Percentiles rank a stretch among this genome's conserved stretches.
Conservation (phyloP, 2,329 filamentous ascomycete genomes). For the Trichothecium sympodiale region DNA sequence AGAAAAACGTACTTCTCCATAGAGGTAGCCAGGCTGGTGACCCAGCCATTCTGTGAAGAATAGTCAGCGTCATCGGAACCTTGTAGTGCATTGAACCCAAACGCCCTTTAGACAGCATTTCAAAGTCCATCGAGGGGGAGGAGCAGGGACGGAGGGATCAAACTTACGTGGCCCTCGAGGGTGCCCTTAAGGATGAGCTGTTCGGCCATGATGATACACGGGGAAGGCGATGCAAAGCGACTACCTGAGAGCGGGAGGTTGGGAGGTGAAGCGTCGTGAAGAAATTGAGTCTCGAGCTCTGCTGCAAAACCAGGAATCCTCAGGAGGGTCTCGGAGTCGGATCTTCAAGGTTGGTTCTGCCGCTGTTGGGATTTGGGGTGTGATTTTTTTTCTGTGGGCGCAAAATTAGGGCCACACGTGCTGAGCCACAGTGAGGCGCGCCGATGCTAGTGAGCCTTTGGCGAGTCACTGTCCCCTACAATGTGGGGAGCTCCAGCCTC, state of each 20-base stretch:
- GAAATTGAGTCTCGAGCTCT: slow-evolving; percentile 13
- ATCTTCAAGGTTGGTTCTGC: too few species aligned
- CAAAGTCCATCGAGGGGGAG: slow-evolving; percentile 1
- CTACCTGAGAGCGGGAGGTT: slow-evolving; percentile 12
- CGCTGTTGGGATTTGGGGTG: slow-evolving; percentile 22
- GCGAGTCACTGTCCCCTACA: too few species aligned
- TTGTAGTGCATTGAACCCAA: background rate
- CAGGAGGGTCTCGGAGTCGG: slow-evolving; percentile 2
- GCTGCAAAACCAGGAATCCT: slow-evolving; percentile 10
- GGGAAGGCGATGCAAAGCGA: slow-evolving; percentile 28
- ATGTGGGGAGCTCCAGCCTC: too few species aligned
- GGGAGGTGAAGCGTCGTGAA: slow-evolving; percentile 23
- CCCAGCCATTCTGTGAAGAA: slow-evolving; percentile 71
- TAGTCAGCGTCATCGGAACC: slow-evolving; percentile 7
- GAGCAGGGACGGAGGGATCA: slow-evolving; percentile 8
- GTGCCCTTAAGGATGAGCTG: slow-evolving; percentile 93
- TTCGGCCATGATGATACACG: slow-evolving; percentile 63
- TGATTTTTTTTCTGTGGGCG: slow-evolving; percentile 37
- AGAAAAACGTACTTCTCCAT: slow-evolving; percentile 90
- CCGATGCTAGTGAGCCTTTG: too few species aligned
- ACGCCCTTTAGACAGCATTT: slow-evolving; percentile 2
- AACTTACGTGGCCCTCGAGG: slow-evolving; percentile 90
- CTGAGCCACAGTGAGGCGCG: slow-evolving; percentile 4
- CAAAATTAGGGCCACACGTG: slow-evolving; percentile 35
- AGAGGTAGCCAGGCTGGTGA: slow-evolving; percentile 95